phyloP scores from a whole-genome alignment of 2,329 filamentous ascomycete species.

The Ophiostoma sp. region DNA sequence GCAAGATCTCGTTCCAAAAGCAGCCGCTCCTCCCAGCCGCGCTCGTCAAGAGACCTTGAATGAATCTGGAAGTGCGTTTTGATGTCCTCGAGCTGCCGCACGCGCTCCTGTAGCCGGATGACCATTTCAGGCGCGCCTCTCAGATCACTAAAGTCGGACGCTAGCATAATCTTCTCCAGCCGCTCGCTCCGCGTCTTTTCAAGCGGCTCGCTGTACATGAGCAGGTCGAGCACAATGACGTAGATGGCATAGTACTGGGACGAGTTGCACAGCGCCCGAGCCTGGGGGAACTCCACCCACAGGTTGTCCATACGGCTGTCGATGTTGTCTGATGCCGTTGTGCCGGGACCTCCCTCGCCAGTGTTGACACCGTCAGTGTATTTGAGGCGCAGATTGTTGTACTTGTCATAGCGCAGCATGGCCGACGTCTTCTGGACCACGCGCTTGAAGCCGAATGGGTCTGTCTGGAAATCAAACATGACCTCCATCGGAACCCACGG shows the following conservation, averaged over 20 bases:
- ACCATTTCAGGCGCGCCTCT: slow-evolving; percentile 92
- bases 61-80: slow-evolving; percentile 95
- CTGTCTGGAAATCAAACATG: slow-evolving; percentile 92
- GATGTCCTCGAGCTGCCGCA: slow-evolving; percentile 90
- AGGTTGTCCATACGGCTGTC: slow-evolving; percentile 91
- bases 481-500: slow-evolving; percentile 98
- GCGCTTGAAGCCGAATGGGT: slow-evolving; percentile 95
- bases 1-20: slow-evolving; percentile 84
- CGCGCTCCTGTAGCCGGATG: slow-evolving; percentile 81
- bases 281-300: slow-evolving; percentile 92
- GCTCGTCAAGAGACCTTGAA: slow-evolving; percentile 75
- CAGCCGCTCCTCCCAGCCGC: slow-evolving; percentile 86
- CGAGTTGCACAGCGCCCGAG: slow-evolving; percentile 93
- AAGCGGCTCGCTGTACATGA: slow-evolving; percentile 91
- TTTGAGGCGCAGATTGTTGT: slow-evolving; percentile 93
- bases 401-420: slow-evolving; percentile 92
- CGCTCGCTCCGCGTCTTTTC: slow-evolving; percentile 96
- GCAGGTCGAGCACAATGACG: slow-evolving; percentile 90
- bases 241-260: slow-evolving; percentile 97
- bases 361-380: slow-evolving; percentile 89
- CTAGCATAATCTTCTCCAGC: slow-evolving; percentile 97
- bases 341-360: slow-evolving; percentile 33
- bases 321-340: slow-evolving; percentile 44
- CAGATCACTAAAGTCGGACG: slow-evolving; percentile 96
- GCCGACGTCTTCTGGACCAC: slow-evolving; percentile 97